Conservation (phyloP, 371 early-diverging fungal species). For the Nosema bombycis region DNA sequence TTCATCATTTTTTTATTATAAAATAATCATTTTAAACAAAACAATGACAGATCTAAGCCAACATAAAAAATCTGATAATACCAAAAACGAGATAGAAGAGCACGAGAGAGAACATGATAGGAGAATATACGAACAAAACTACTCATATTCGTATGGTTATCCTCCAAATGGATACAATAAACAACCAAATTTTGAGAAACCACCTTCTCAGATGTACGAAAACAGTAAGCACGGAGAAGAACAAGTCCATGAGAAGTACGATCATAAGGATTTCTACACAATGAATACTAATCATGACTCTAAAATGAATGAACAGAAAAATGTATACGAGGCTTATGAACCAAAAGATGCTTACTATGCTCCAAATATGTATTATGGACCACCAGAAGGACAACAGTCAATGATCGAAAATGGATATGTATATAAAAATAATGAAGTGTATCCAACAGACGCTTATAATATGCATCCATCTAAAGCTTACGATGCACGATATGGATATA, state of each 20-base stretch:
- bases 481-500: not conserved
- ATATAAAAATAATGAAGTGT: not conserved
- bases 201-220: not conserved
- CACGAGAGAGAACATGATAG: not conserved
- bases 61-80: not conserved
- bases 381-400: not conserved
- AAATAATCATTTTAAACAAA: conserved; percentile 36
- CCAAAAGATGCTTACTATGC: not conserved
- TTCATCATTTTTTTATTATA: conserved; percentile 37
- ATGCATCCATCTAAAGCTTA: not conserved
- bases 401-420: not conserved
- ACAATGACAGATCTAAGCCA: conserved; percentile 31
- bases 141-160: not conserved
- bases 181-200: not conserved
- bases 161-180: not conserved
- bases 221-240: not conserved
- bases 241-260: not conserved
- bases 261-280: not conserved
- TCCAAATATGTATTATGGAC: not conserved
- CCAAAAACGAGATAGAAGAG: not conserved
- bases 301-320: not conserved
- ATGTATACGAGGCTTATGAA: not conserved
- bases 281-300: not conserved
- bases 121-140: not conserved
- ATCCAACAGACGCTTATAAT: not conserved